Percentiles rank a stretch among this genome's conserved stretches.
phyloP scores from a whole-genome alignment of 73 alveolate genomes.

The Uronychia setigera region DNA sequence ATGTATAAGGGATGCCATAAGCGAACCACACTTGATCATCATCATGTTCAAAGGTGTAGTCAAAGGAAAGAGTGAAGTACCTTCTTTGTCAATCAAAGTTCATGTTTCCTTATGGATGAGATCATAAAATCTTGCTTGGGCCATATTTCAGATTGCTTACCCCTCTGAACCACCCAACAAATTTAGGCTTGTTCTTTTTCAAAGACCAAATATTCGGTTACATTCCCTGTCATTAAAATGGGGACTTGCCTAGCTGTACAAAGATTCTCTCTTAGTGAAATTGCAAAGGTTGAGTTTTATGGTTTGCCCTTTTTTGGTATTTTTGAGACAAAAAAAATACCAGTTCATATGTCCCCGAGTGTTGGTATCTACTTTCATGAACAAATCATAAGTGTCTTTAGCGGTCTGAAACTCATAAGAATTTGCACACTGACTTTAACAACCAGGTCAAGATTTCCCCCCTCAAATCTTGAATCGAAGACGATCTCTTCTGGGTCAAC shows the following conservation, averaged over 20 bases:
- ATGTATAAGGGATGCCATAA: conserved; percentile 78
- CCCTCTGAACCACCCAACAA: conserved; percentile 43
- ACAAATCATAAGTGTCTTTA: conserved; percentile 84
- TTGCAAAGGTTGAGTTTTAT: conserved; percentile 81
- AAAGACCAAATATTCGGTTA: conserved; percentile 74
- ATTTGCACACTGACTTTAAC: conserved; percentile 3
- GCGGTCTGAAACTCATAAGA: conserved; percentile 6
- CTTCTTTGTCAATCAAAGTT: background rate
- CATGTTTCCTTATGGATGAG: background rate
- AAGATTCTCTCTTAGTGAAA: conserved; percentile 67
- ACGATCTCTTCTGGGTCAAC: conserved; percentile 35
- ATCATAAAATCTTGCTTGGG: background rate
- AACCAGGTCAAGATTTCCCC: conserved; percentile 84
- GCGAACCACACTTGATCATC: conserved; percentile 85
- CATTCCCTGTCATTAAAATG: conserved; percentile 66
- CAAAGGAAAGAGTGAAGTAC: conserved; percentile 74
- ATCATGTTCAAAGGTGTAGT: conserved; percentile 76
- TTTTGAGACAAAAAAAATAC: conserved; percentile 85
- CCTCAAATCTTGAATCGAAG: conserved; percentile 91
- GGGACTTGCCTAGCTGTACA: conserved; percentile 62
- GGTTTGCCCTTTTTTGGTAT: conserved; percentile 66
- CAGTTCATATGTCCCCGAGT: conserved; percentile 93
- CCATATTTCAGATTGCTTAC: conserved; percentile 54
- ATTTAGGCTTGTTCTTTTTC: background rate
- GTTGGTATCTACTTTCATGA: conserved; percentile 92